Conservation (phyloP, 2,329 filamentous ascomycete genomes). For the Emmonsia crescens region DNA sequence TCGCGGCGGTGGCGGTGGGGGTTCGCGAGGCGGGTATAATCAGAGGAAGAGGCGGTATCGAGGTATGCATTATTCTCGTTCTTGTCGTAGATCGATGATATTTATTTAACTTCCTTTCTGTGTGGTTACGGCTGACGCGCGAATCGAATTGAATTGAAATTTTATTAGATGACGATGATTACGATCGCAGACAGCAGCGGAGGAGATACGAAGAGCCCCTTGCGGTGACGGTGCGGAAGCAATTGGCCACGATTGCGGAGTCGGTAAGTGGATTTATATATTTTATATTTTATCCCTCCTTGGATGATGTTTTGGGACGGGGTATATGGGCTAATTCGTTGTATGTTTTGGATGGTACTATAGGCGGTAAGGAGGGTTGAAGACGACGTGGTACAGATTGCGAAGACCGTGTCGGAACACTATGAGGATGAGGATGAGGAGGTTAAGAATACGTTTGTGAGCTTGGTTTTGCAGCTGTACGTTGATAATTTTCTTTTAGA, state of each 20-base stretch:
- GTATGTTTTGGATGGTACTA: too few species aligned
- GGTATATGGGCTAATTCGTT: background rate
- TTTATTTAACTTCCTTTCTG: too few species aligned
- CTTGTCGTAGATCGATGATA: background rate
- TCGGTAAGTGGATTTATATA: constrained; percentile 36
- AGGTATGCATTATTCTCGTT: constrained; percentile 47
- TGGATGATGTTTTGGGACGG: background rate
- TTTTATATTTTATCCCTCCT: background rate
- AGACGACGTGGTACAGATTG: constrained; percentile 65
- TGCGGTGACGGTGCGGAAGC: constrained; percentile 61
- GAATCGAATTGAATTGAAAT: background rate
- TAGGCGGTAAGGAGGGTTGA: constrained; percentile 61
- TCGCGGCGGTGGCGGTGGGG: constrained; percentile 42
- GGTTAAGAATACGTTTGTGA: constrained; percentile 60
- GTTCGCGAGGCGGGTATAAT: constrained; percentile 43
- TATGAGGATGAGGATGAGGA: constrained; percentile 82
- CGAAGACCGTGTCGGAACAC: constrained; percentile 67
- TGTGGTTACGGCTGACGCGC: background rate
- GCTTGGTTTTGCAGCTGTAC: constrained; percentile 63
- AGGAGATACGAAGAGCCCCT: constrained; percentile 64
- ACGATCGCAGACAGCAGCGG: constrained; percentile 58
- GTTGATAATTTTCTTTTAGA: constrained; percentile 21
- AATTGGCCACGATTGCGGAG: constrained; percentile 71
- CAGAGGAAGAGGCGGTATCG: constrained; percentile 63
- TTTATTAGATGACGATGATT: constrained; percentile 60